phyloP scores from a whole-genome alignment of 2,329 filamentous ascomycete genomes.

The Lachnellula arida region DNA sequence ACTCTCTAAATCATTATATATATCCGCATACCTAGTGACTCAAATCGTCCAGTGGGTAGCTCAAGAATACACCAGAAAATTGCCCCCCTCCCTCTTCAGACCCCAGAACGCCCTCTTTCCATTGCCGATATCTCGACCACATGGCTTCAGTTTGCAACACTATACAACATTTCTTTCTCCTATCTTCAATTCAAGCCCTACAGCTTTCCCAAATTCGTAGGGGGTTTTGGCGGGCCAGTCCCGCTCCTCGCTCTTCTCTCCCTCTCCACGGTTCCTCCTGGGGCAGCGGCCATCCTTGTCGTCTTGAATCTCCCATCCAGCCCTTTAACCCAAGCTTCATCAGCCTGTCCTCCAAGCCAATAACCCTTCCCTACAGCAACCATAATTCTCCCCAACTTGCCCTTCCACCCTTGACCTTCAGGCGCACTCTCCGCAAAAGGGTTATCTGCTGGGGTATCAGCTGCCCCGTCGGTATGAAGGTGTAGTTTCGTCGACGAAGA shows the following conservation, averaged over 20 bases:
- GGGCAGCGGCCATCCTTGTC: slow-evolving; percentile 35
- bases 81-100: slow-evolving; percentile 5
- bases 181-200: slow-evolving; percentile 3
- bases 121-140: neutral
- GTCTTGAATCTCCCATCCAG: slow-evolving; percentile 57
- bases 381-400: slow-evolving; percentile 74
- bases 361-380: slow-evolving; percentile 68
- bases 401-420: slow-evolving; percentile 76
- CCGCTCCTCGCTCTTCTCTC: slow-evolving; percentile 42
- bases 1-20: slow-evolving; percentile 14
- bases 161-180: neutral
- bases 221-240: slow-evolving; percentile 34
- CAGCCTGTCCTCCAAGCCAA: slow-evolving; percentile 67
- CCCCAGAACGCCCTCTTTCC: slow-evolving; percentile 14
- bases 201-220: slow-evolving; percentile 20
- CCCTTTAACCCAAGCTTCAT: slow-evolving; percentile 64
- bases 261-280: slow-evolving; percentile 35
- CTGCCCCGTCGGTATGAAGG: slow-evolving; percentile 30
- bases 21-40: neutral
- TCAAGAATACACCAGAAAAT: slow-evolving; percentile 15
- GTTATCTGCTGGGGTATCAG: slow-evolving; percentile 53
- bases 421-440: slow-evolving; percentile 65
- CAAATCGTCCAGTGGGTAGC: neutral
- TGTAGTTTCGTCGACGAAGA: slow-evolving; percentile 32
- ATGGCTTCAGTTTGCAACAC: neutral